Evolutionary conservation across 768 basidiomycete genomes (phyloP).

Genomic region (Tephrocybe rancida): DNA sequence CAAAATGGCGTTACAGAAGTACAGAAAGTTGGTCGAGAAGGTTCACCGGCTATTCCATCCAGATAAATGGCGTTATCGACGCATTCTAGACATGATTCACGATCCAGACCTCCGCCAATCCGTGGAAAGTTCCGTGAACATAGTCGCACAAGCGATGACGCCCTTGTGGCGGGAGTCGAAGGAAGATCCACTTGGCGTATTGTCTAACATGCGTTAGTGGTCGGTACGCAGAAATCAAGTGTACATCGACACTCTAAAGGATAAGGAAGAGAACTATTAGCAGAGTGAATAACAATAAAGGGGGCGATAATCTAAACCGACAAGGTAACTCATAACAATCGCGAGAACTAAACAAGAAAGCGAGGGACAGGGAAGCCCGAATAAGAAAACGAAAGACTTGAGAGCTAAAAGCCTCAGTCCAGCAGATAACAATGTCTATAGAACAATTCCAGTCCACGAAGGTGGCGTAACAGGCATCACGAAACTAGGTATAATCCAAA

Average conservation of each 20-base stretch:
- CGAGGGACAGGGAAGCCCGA: background rate
- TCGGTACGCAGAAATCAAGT: too few relatives aligned
- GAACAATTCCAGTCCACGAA: background rate
- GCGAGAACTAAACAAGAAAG: slow-evolving; percentile 1
- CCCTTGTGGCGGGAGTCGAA: slow-evolving; percentile 49
- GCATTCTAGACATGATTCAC: slow-evolving; percentile 43
- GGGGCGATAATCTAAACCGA: background rate
- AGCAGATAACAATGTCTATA: background rate
- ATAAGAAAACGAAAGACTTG: background rate
- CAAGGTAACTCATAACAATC: background rate
- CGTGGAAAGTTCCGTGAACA: slow-evolving; percentile 53
- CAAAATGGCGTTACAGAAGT: slow-evolving; percentile 42
- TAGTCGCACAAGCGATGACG: slow-evolving; percentile 59
- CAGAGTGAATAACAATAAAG: background rate
- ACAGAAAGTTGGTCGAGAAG: slow-evolving; percentile 50
- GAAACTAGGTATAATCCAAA: background rate
- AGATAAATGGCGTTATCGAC: slow-evolving; percentile 57
- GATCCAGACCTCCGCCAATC: slow-evolving; percentile 42
- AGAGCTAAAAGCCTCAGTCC: background rate
- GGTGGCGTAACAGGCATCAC: background rate
- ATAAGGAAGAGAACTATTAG: background rate
- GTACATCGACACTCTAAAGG: background rate
- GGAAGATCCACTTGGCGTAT: background rate
- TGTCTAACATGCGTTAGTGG: too few relatives aligned
- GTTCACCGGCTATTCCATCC: slow-evolving; percentile 60